Base-by-base conservation (phyloP, 1,139 yeast genomes). In the Geotrichum armillariae region DNA sequence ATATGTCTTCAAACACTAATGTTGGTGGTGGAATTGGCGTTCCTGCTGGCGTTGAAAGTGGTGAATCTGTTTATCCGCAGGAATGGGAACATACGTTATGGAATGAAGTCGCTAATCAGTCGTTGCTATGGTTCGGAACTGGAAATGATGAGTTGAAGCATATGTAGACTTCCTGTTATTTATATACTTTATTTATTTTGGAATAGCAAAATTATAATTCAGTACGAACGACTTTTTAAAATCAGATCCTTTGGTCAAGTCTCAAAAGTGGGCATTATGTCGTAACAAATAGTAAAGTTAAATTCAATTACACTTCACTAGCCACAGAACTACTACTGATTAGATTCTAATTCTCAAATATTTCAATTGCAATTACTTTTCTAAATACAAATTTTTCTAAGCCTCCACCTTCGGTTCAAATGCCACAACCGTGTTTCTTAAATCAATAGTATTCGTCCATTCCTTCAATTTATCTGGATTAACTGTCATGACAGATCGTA, bases 401-500 rank as follows among this genome's bases (percentile, higher is more conserved):
- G 9, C 17, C 14, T 6, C 23, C 14, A 16, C 6, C 12, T n/a
- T 16, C 16, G 38, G 36, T 17, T 29, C 32, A 17, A 40, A 40
- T 18, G 36, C 44, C 29, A 40, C 20, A 20, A 33, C 37, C 18
- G 29, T 22, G 38, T 32, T 22, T 33, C 48, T 33, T 23, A 49
- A 14, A 35, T 49, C 52, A n/a, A 39, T 25, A 7, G 46, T 39
- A 39, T 50, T 53, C 0, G 61, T 56, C 66, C 66, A 62, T 2
- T 49, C 39, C 11, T 45, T 34, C 22, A 62, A 39, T 34, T 50
- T 54, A 6, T 39, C 53, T 9, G 33, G 37, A 11, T 56, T 58
- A 2, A 54, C 69, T 71, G 68, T 36, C 89, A 85, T 60, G 77
- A 79, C 58, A 77, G 84, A 59, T 66, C 88, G 47, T 82, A 94